A percentile compares a stretch with the other conserved stretches of the same genome.
Conservation (phyloP, 257 asterid species). For the Coffea canephora region DNA sequence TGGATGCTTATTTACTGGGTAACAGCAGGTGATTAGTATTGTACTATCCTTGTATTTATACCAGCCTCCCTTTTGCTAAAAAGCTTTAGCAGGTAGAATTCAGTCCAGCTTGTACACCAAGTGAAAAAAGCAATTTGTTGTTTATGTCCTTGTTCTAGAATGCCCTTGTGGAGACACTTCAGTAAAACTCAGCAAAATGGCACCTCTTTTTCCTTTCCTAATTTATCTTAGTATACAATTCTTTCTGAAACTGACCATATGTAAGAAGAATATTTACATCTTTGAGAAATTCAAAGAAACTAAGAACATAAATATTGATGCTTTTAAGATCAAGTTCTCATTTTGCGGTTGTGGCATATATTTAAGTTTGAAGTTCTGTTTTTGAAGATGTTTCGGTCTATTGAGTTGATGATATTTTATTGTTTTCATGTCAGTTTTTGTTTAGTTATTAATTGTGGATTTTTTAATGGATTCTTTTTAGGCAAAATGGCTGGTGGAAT, state of each 20-base stretch:
- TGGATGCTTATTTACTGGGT: background rate
- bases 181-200: background rate
- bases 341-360: background rate
- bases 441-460: constrained; percentile 1
- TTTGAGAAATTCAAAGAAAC: background rate
- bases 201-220: background rate
- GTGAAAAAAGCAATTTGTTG: background rate
- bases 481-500: constrained; percentile 99
- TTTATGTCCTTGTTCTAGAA: background rate
- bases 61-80: background rate
- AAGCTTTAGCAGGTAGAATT: background rate
- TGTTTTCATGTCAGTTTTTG: background rate
- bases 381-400: background rate
- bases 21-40: background rate
- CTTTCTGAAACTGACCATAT: background rate
- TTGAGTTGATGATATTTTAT: background rate
- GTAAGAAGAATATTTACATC: background rate
- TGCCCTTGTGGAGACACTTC: background rate
- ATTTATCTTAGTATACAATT: background rate
- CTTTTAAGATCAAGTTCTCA: background rate
- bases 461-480: constrained; percentile 20
- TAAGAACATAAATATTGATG: background rate
- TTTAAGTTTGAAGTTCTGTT: background rate
- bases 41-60: background rate
- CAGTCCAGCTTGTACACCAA: background rate